Percentiles rank a stretch among this genome's conserved stretches.
Evolutionary conservation across 208 protist species (phyloP).

Genomic region (Zelonia costaricensis): DNA sequence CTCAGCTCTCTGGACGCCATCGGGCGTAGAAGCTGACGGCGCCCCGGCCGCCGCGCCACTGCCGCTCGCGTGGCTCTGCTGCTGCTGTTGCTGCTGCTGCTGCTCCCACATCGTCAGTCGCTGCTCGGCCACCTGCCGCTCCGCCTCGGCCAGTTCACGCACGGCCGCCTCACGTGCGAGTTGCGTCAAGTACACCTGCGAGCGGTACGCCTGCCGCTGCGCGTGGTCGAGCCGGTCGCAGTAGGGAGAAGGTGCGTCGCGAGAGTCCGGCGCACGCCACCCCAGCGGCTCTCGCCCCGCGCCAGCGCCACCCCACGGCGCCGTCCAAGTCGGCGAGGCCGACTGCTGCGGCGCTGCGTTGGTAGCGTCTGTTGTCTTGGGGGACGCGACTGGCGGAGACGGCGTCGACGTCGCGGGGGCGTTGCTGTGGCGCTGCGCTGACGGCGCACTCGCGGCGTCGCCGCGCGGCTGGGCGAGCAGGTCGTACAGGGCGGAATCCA

Average conservation of each 20-base stretch:
- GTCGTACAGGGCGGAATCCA: neutral
- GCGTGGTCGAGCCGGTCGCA: constrained; percentile 24
- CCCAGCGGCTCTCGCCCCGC: neutral
- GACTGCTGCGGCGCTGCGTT: no score
- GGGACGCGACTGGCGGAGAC: neutral
- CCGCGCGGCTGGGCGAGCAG: neutral
- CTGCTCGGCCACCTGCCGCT: constrained; percentile 37
- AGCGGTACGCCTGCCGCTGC: constrained; percentile 26
- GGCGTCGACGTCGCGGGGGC: no score
- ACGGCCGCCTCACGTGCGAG: constrained; percentile 52
- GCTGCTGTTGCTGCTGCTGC: constrained; percentile 4
- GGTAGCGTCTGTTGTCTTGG: no score
- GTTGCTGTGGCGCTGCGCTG: no score
- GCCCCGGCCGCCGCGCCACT: no score
- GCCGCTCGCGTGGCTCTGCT: no score
- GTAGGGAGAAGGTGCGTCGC: no score
- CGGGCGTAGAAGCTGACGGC: constrained; percentile 1
- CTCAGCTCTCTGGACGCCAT: no score
- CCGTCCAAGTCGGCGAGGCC: neutral
- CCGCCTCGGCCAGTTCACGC: constrained; percentile 44
- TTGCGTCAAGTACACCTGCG: constrained; percentile 21
- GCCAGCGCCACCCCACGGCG: neutral
- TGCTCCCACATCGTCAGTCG: constrained; percentile 21
- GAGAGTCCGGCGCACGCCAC: no score
- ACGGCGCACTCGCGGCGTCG: no score